Evolutionary conservation across 225 moss, liverwort and hornwort species (phyloP), one percentile per base, ranked within the genome.

Genomic region (Bryum argenteum): DNA sequence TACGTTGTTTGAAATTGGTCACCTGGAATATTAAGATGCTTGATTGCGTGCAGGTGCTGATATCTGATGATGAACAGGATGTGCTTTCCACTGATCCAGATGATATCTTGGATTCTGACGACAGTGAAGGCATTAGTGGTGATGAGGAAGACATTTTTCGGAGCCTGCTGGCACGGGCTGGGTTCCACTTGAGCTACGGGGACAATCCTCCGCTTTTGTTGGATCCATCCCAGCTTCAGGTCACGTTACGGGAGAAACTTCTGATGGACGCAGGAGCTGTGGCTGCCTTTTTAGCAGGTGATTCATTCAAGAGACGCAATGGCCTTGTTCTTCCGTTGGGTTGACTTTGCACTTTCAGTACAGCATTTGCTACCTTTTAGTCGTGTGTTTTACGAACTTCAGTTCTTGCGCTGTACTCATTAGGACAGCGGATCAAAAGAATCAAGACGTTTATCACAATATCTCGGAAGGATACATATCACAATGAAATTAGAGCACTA

Each of bases 31-130:
- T 48, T 77, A 59, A 59, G 38, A 58, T 62, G 41, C 55, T 67
- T 83, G 61, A 48, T 75, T 67, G 72, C 58, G 41, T 89, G 85
- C 84, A 99, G 98, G 98, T 99, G 71, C 79, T 99, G 84, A 87
- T 94, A 75, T 99, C 98, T 74, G 98, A 99, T 81, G 94, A 94
- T 82, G 98, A 99, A 79, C 98, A 93, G 81, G 94, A 99, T 86
- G 94, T 92, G 47, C 75, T 92, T 17, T 99, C 98, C 65, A 99
- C 98, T 61, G 98, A 99, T 79, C 98, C 98, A 69, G 98, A 99
- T 73, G 98, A 99, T 76, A 84, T 94, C 56, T 69, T 94, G 77
- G 94, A 99, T 78, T 99, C 98, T 23, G 98, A 98, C 81, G 98
- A 99, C 44, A 99, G 98, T 86, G 98, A 94, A 79, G 98, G 92